Evolutionary conservation across 306 rosid genomes (phyloP).

Genomic region (Astragalus glycyphyllos): DNA sequence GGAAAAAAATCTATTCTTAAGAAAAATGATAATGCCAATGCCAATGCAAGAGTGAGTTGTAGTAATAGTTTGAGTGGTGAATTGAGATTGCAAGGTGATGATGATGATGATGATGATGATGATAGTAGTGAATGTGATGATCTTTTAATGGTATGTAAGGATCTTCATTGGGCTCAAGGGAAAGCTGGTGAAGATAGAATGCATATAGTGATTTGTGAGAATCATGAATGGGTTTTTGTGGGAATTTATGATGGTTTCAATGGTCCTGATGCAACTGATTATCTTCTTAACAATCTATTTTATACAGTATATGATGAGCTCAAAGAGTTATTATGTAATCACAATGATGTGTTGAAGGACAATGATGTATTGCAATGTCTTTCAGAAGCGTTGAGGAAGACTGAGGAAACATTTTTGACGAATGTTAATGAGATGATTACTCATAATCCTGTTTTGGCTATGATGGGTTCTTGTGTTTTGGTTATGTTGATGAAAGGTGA

Average conservation of each 20-base stretch:
- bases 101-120: constrained; percentile 31
- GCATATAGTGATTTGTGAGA: constrained; percentile 79
- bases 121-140: constrained; percentile 35
- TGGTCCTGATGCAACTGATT: constrained; percentile 95
- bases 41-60: constrained; percentile 36
- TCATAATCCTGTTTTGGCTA: constrained; percentile 71
- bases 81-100: too few species aligned
- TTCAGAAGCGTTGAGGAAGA: constrained; percentile 64
- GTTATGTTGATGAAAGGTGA: constrained; percentile 88
- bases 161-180: constrained; percentile 88
- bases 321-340: constrained; percentile 53
- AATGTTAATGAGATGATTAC: constrained; percentile 55
- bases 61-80: constrained; percentile 48
- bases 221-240: constrained; percentile 79
- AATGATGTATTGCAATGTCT: constrained; percentile 61
- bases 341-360: not conserved
- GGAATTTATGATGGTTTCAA: constrained; percentile 94
- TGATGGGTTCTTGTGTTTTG: constrained; percentile 94
- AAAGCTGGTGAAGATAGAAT: constrained; percentile 87
- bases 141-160: constrained; percentile 45
- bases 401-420: constrained; percentile 66
- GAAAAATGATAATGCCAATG: constrained; percentile 40
- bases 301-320: constrained; percentile 59
- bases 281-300: constrained; percentile 66
- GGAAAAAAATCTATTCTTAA: constrained; percentile 40